phyloP scores from a whole-genome alignment of 768 basidiomycete genomes.

The Porphyrellus cyaneotinctus region DNA sequence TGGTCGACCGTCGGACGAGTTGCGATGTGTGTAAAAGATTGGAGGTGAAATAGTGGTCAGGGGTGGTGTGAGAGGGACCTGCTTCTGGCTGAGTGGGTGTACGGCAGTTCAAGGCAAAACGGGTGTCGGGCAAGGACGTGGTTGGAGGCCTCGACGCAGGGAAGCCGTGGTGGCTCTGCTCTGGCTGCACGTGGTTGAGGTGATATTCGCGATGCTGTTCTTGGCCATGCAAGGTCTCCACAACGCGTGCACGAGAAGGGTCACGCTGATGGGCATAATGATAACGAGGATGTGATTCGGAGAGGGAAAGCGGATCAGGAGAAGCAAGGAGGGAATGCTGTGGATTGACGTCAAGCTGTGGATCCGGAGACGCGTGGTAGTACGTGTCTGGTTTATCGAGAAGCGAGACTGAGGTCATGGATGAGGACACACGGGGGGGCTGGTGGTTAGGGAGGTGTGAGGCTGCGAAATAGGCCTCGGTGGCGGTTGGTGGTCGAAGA shows the following conservation, averaged over 20 bases:
- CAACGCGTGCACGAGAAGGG: conserved; percentile 25
- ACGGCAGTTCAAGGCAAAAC: conserved; percentile 14
- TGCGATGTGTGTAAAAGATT: conserved; percentile 12
- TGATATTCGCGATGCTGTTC: conserved; percentile 28
- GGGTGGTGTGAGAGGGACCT: conserved; percentile 12
- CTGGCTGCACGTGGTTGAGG: conserved; percentile 22
- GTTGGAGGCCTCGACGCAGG: conserved; percentile 19
- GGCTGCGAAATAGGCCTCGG: conserved; percentile 24
- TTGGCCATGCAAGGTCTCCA: conserved; percentile 22
- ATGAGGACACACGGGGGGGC: conserved; percentile 23
- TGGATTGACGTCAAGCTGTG: conserved; percentile 30
- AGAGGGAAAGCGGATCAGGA: conserved; percentile 30
- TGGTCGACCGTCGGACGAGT: conserved; percentile 20
- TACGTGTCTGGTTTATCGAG: conserved; percentile 25
- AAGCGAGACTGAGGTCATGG: conserved; percentile 27
- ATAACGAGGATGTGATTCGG: conserved; percentile 28
- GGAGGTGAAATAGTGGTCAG: conserved; percentile 17
- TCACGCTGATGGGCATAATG: conserved; percentile 26
- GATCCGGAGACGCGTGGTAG: conserved; percentile 25
- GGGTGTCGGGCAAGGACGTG: conserved; percentile 17
- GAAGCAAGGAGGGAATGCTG: conserved; percentile 22
- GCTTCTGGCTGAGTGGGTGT: conserved; percentile 22
- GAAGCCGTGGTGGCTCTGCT: conserved; percentile 10
- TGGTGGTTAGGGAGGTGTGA: conserved; percentile 24
- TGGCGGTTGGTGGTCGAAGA: conserved; percentile 17